Percentiles rank a stretch among this genome's conserved stretches.
phyloP scores from a whole-genome alignment of 2,329 filamentous ascomycete genomes.

The Intubia oerlemansii region DNA sequence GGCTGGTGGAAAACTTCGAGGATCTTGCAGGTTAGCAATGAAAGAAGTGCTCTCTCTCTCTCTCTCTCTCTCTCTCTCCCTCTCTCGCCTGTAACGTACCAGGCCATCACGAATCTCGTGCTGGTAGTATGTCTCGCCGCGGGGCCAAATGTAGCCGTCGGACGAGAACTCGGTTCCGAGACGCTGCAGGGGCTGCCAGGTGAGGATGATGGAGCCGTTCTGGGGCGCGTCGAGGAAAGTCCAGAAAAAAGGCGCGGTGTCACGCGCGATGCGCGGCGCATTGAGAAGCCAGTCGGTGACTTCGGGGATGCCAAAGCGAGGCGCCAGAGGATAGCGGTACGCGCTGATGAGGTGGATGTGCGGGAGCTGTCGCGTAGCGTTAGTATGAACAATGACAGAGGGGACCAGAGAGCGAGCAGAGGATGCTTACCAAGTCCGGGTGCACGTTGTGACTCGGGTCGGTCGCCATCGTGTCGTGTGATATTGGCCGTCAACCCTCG shows the following conservation, averaged over 20 bases:
- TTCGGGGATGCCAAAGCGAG: slow-evolving; percentile 49
- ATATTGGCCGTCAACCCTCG: too few relatives aligned
- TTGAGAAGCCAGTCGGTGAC: slow-evolving; percentile 67
- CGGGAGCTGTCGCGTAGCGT: slow-evolving; percentile 38
- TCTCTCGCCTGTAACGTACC: slow-evolving; percentile 15
- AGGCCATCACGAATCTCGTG: slow-evolving; percentile 45
- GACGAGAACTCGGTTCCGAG: slow-evolving; percentile 58
- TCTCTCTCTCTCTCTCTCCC: not conserved
- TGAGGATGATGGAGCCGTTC: slow-evolving; percentile 65
- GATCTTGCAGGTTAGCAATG: slow-evolving; percentile 32
- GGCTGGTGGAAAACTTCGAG: slow-evolving; percentile 79
- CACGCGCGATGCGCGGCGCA: slow-evolving; percentile 68
- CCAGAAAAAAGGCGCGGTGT: slow-evolving; percentile 78
- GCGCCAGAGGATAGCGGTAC: slow-evolving; percentile 56
- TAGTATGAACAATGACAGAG: not conserved
- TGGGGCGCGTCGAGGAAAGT: slow-evolving; percentile 67
- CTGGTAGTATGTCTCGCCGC: slow-evolving; percentile 55
- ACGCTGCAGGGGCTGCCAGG: slow-evolving; percentile 66
- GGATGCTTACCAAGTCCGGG: slow-evolving; percentile 12
- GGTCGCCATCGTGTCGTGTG: slow-evolving; percentile 10
- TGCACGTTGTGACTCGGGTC: slow-evolving; percentile 16
- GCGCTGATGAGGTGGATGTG: slow-evolving; percentile 83
- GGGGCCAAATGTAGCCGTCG: slow-evolving; percentile 83
- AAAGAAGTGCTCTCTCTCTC: slow-evolving; percentile 1
- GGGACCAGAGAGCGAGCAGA: not conserved